Base-by-base conservation (phyloP, 2,329 filamentous ascomycete species). In the Sclerotinia minor region DNA sequence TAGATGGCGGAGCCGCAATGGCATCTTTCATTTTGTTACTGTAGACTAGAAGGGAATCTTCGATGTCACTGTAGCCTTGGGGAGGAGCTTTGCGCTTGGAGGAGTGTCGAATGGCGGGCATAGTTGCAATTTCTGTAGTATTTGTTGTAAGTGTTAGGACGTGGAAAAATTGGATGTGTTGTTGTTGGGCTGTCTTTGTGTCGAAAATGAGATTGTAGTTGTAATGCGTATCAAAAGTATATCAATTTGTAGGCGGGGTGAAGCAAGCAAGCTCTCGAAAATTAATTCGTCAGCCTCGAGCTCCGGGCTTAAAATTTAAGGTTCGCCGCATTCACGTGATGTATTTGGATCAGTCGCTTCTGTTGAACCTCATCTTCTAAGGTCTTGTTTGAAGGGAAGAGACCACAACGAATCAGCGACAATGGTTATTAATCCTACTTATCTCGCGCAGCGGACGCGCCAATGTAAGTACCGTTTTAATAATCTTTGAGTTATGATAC, bases 21-120 rank as follows among this genome's bases (percentile, higher is more conserved):
- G 95, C 95, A 77, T 96, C 92, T 80, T 94, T 95, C 91, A 96
- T 94, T 83, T 94, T 93, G 84, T 94, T 94, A 75, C 85, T 83
- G 81, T 95, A 95, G 75, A 94, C 89, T 74, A 95, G 86, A 53
- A 95, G 87, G 74, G 92, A 92, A 77, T 93, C 90, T 79, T 94
- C 92, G 79, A 96, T 92, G 77, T 96, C 92, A 76, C 89, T 88
- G 83, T 95, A 96, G 79, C 92, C 92, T 66, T 92, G 91, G 64
- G 92, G 92, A 57, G 92, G 92, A 64, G 92, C 87, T 82, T 94
- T 95, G 77, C 89, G 87, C 80, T 91, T 92, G 71, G 88, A 89
- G 58, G 88, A 84, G 72, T 89, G 89, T 70, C 92, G 86, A 73
- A 94, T 88, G 65, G 91, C 87, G 61, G 92, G 92, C 92, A 95